Evolutionary conservation across 148 eudicot species (phyloP), one percentile per base, ranked within the genome.

Genomic region (Rhododendron simsii): DNA sequence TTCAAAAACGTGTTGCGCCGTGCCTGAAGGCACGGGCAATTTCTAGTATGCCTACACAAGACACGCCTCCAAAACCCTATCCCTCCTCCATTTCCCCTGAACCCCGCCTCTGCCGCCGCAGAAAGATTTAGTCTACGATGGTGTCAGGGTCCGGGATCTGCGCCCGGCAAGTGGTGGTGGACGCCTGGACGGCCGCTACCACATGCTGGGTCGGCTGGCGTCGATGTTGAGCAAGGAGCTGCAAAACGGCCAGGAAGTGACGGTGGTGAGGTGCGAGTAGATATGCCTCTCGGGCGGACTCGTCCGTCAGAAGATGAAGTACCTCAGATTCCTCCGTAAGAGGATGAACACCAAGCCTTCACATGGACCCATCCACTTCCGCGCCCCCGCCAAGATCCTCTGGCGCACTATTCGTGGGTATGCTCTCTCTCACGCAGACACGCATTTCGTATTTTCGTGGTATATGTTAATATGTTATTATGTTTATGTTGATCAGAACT

Each of bases 401-500:
- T 90, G 92, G 92, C 85, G 92, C 59, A 90, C 92, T 9, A 89
- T 88, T 48, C 89, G 90, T 35, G 92, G 92, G 92, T 90, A 83
- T 47, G 69, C 57, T 30, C n/a, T 11, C 78, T 15, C 33, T 10
- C 53, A 50, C 15, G 55, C 14, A 12, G 53, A 50, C 13, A 50
- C 55, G 1, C 55, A 12, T 50, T 50, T 50, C 55, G 55, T 50
- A 2, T 15, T 50, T 30, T 30, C 30, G 30, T 30, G 30, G 30
- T 30, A 30, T 30, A 30, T 30, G 30, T 30, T 30, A 30, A 11
- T 12, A 65, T 65, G 71, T 59, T 7, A 59, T 59, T 59, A 23
- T 20, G 65, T 59, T 18, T 59, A 20, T 59, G 7, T 6, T 20
- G 65, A 55, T 55, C 7, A 16, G 20, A 55, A 55, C 6, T 47